Base-by-base conservation (phyloP, 139 green algal species). In the Volvox reticuliferus region DNA sequence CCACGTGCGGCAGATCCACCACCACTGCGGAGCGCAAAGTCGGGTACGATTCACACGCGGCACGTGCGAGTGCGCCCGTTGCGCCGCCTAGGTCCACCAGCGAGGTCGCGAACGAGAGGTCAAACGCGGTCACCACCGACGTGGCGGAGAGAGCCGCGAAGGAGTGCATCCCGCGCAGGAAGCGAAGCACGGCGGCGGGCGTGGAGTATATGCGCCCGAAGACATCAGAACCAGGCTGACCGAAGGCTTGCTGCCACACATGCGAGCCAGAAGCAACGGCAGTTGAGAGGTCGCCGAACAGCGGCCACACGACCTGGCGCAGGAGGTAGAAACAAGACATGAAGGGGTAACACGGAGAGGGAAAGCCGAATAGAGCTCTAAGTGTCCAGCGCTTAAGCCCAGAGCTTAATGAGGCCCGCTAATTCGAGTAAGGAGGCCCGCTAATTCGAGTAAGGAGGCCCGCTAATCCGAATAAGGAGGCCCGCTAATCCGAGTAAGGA, bases 161-260 rank as follows among this genome's bases (percentile, higher is more conserved):
- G 32, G 82, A 67, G 75, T 95, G 88, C 93, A 95, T 95, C 62
- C 91, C 93, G 2, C 33, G 79, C 93, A 95, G 91, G 91, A 95
- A 95, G 63, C 91, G 88, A 65, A 93, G 88, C 24, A 89, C 65
- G 5, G 71, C 75, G 17, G 79, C 19, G 5, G 91, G 78, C 3
- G 90, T 83, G 35, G 65, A 71, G 69, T 94, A 94, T 14, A 93
- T 82, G 71, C 82, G 82, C 0, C 81, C 73, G 61, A 94, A 94
- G 12, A 94, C 68, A 26, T 94, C 90, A 0, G 68, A 26, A 77
- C 90, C 85, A 28, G 71, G 20, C 14, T 81, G 32, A 3, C 90
- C 90, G 65, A 93, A 91, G 21, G 71, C 55, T 16, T 76, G 65
- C 24, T 77, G 44, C 92, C 92, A 94, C 37, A 89, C 87, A 21